Base-by-base conservation (phyloP, 306 rosid genomes). In the Purshia tridentata region DNA sequence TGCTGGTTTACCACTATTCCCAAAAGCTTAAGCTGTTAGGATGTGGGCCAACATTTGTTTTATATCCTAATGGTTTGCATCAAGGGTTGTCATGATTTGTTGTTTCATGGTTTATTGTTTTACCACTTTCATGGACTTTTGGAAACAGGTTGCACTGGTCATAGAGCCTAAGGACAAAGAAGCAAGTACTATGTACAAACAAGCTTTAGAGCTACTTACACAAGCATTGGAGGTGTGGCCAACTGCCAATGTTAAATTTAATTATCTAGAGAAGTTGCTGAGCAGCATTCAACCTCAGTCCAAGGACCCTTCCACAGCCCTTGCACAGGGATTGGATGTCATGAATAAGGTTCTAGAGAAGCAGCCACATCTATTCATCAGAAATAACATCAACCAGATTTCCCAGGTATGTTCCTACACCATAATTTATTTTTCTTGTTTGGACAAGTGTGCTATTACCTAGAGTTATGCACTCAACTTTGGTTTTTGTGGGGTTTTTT, bases 181-280 rank as follows among this genome's bases (percentile, higher is more conserved):
- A 86, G 93, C 98, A 64, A 88, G 85, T 65, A 81, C 91, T 53
- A 90, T 95, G 95, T 95, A 92, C 79, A 95, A 95, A 82, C 99
- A 91, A 84, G 99, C 99, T 62, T 78, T 95, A 79, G 99, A 92
- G 80, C 83, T 95, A 52, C 98, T 95, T 72, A 90, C 99, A 67
- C 97, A 92, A 76, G 99, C 99, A 46, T 80, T 95, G 86, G 98
- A 95, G 80, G 99, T 95, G 80, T 95, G 99, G 99, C 97, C 99
- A 9, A 90, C 79, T 83, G 98, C 99, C 72, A 95, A 91, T 73
- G 99, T 95, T 50, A 95, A 95, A 71, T 95, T 95, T 76, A 95
- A 90, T 85, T 92, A 92, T 84, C 86, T 90, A 74, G 98, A 95
- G 80, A 95, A 95, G 89, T 83, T 95, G 85, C 88, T 95, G 83